Base-by-base conservation (phyloP, 805 yeast genomes). In the Jamesozyma spencerorum region DNA sequence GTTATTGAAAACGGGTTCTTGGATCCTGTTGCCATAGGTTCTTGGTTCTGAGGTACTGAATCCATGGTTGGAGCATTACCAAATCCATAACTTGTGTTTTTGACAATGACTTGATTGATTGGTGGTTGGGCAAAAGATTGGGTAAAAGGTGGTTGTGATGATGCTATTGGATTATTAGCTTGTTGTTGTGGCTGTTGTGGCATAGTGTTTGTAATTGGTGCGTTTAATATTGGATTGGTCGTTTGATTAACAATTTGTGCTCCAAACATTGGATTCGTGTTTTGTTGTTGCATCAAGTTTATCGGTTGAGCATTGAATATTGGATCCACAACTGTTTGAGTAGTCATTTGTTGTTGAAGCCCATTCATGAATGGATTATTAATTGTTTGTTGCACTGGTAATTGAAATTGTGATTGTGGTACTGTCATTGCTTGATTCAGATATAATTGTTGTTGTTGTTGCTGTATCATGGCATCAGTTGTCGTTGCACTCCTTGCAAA, bases 1-100 rank as follows among this genome's bases (percentile, higher is more conserved):
- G 51, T 58, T 33, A 58, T 35, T 2, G 66, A 49, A 46, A 68
- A 67, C 32, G 72, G 72, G 45, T 68, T 63, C n/a, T 53, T 55
- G 6, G 64, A 53, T 3, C 62, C 64, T 3, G 63, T 51, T 27
- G 42, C 43, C 31, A 36, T 24, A 31, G 42, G 28, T 18, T 22
- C 26, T 10, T 22, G 26, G 6, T 22, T 10, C 10, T 22, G 26
- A 7, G 26, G 26, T 10, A 22, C 26, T 22, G 26, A 17, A 28
- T 38, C 15, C 29, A 37, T 22, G 5, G 34, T 20, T 17, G 29
- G 15, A 10, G 22, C 18, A 12, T 17, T 31, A 15, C 33, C 32
- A 20, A 26, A 47, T 27, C 55, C 52, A 27, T 5, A 6, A 5
- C 8, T n/a, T n/a, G 15, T 29, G 18, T 29, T 13, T 7, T 29